These are phyloP conservation scores for Colletotrichum kahawae DNA, from an alignment of 2,329 filamentous ascomycete species.

Conservation along the genomic window DNA sequence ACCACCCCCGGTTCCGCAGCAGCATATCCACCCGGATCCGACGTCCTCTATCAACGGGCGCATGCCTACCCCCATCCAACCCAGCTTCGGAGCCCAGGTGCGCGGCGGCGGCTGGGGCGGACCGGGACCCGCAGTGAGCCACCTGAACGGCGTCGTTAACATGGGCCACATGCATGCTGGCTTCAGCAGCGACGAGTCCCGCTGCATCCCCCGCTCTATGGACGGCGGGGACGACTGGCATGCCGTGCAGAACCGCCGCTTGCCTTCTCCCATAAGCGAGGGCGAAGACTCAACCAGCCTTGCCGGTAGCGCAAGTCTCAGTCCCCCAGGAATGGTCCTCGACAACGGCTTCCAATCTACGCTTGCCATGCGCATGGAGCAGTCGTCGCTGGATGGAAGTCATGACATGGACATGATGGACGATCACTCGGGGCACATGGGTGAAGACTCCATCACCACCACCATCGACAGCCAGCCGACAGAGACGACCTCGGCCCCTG, in stretches of 20 bases:
- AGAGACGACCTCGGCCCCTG: constrained; percentile 31
- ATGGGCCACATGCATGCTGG: constrained; percentile 44
- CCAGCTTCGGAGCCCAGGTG: constrained; percentile 60
- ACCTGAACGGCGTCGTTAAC: constrained; percentile 39
- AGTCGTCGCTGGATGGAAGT: constrained; percentile 15
- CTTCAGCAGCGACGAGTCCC: constrained; percentile 39
- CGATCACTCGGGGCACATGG: not conserved
- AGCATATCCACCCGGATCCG: constrained; percentile 21
- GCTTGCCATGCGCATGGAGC: constrained; percentile 39
- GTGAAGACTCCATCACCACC: constrained; percentile 1
- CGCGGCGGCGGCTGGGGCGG: constrained; percentile 55
- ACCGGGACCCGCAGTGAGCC: constrained; percentile 31
- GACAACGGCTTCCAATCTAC: constrained; percentile 38
- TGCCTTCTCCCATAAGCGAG: constrained; percentile 67
- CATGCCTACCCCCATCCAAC: constrained; percentile 65
- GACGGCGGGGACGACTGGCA: constrained; percentile 54
- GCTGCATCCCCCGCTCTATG: constrained; percentile 54
- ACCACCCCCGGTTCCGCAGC: constrained; percentile 33
- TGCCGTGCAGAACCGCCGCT: constrained; percentile 55
- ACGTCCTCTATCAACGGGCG: constrained; percentile 42
- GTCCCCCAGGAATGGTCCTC: constrained; percentile 35
- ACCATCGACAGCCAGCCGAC: not conserved
- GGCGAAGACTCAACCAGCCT: constrained; percentile 45
- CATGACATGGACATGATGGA: constrained; percentile 37
- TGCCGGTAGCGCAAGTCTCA: constrained; percentile 33